These are phyloP conservation scores for Haematococcus lacustris DNA, from an alignment of 139 green algal species.

Conservation along the genomic window DNA sequence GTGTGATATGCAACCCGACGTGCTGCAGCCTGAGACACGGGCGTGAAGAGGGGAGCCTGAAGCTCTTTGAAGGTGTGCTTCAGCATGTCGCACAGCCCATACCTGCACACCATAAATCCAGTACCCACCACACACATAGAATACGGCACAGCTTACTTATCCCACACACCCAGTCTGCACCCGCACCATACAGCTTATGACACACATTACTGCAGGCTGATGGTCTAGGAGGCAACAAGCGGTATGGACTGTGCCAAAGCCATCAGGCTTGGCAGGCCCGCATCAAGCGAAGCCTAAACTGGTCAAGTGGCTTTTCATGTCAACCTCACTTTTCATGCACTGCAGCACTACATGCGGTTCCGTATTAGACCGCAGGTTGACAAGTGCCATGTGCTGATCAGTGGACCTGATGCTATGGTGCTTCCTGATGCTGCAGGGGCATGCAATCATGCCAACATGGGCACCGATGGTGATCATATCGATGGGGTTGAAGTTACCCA, in stretches of 20 bases:
- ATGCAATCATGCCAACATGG: too few relatives aligned
- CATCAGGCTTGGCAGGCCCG: too few relatives aligned
- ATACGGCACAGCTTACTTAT: background rate
- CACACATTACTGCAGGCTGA: background rate
- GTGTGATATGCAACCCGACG: conserved; percentile 62
- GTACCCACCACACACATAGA: background rate
- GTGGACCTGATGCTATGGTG: too few relatives aligned
- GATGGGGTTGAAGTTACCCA: too few relatives aligned
- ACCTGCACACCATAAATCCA: conserved; percentile 2
- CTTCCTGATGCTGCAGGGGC: too few relatives aligned
- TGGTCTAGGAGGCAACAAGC: conserved; percentile 3
- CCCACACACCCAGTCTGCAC: background rate
- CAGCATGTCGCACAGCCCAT: conserved; percentile 50
- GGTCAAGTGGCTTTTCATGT: background rate
- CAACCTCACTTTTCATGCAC: too few relatives aligned
- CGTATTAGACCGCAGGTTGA: too few relatives aligned
- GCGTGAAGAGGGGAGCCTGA: conserved; percentile 72
- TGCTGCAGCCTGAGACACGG: conserved; percentile 66
- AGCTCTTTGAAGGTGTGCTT: conserved; percentile 75
- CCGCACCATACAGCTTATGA: background rate
- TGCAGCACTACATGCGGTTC: too few relatives aligned
- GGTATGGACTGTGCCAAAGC: too few relatives aligned
- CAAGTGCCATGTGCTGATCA: too few relatives aligned
- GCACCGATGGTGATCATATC: too few relatives aligned
- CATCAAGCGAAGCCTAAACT: background rate